These are phyloP conservation scores for Fusarium clavum DNA, from an alignment of 2,329 filamentous ascomycete genomes.

Conservation along the genomic window DNA sequence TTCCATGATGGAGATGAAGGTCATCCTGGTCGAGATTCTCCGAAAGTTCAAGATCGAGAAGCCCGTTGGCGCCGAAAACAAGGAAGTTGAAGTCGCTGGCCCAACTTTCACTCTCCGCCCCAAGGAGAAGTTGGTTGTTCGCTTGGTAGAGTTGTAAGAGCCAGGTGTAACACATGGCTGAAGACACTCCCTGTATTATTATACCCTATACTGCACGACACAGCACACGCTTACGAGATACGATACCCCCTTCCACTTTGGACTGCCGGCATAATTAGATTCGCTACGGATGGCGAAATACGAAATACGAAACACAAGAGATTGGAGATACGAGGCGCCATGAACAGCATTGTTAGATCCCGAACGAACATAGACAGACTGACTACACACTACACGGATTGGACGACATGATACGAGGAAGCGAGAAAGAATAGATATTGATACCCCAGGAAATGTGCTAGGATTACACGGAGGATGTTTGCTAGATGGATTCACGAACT, in stretches of 20 bases:
- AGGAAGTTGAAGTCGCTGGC: slow-evolving; percentile 38
- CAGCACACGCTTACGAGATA: neutral
- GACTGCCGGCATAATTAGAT: neutral
- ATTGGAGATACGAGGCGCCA: neutral
- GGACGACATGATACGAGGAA: neutral
- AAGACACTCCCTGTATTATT: neutral
- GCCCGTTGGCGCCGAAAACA: slow-evolving; percentile 27
- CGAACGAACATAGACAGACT: neutral
- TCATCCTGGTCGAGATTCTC: slow-evolving; percentile 50
- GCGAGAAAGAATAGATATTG: neutral
- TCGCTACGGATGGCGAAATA: neutral
- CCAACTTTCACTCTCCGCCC: slow-evolving; percentile 46
- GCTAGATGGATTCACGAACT: neutral
- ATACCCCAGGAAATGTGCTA: neutral
- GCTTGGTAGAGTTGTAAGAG: slow-evolving; percentile 30
- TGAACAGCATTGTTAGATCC: neutral
- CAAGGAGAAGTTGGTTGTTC: slow-evolving; percentile 43
- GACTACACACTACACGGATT: neutral
- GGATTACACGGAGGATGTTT: neutral
- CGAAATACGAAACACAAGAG: neutral
- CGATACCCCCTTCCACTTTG: neutral
- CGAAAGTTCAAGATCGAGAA: slow-evolving; percentile 47
- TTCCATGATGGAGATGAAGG: slow-evolving; percentile 54
- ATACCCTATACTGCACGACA: neutral
- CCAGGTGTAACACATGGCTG: neutral